These are phyloP conservation scores for Phialophora chinensis DNA, from an alignment of 2,329 filamentous ascomycete species.

Conservation along the genomic window DNA sequence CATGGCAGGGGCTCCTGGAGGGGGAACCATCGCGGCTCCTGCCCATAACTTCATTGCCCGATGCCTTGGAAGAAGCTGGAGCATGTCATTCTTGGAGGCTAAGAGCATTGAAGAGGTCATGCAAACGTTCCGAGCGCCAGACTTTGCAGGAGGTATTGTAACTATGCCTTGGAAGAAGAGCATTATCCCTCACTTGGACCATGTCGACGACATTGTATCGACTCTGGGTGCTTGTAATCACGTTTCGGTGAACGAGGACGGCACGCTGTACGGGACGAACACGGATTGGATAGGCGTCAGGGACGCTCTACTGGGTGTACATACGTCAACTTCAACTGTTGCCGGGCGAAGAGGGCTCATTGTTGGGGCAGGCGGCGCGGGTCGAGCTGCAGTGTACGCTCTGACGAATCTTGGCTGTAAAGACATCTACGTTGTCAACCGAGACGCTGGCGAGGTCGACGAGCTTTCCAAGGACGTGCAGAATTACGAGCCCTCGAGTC, in stretches of 20 bases:
- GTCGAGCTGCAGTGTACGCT: slow-evolving; percentile 75
- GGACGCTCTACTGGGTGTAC: slow-evolving; percentile 46
- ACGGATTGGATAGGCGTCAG: slow-evolving; percentile 54
- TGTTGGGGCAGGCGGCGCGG: slow-evolving; percentile 72
- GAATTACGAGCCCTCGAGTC: slow-evolving; percentile 11
- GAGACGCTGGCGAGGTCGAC: slow-evolving; percentile 25
- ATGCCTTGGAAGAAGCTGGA: slow-evolving; percentile 46
- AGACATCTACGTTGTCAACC: slow-evolving; percentile 42
- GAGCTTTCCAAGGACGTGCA: slow-evolving; percentile 16
- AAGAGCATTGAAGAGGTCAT: slow-evolving; percentile 46
- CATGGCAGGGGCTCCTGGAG: slow-evolving; percentile 22
- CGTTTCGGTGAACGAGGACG: slow-evolving; percentile 26
- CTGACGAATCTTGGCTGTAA: slow-evolving; percentile 53
- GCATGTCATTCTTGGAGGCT: slow-evolving; percentile 41
- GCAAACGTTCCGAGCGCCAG: slow-evolving; percentile 40
- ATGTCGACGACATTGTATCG: slow-evolving; percentile 45
- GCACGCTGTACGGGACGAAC: slow-evolving; percentile 48
- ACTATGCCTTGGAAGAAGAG: slow-evolving; percentile 54
- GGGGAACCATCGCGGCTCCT: slow-evolving; percentile 49
- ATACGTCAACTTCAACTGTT: slow-evolving; percentile 36
- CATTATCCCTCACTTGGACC: slow-evolving; percentile 47
- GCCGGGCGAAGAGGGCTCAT: slow-evolving; percentile 60
- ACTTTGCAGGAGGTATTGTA: slow-evolving; percentile 46
- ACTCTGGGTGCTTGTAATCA: slow-evolving; percentile 39
- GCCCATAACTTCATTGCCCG: slow-evolving; percentile 51